phyloP scores from a whole-genome alignment of 176 grass and related monocot genomes.

The Musa troglodytarum region DNA sequence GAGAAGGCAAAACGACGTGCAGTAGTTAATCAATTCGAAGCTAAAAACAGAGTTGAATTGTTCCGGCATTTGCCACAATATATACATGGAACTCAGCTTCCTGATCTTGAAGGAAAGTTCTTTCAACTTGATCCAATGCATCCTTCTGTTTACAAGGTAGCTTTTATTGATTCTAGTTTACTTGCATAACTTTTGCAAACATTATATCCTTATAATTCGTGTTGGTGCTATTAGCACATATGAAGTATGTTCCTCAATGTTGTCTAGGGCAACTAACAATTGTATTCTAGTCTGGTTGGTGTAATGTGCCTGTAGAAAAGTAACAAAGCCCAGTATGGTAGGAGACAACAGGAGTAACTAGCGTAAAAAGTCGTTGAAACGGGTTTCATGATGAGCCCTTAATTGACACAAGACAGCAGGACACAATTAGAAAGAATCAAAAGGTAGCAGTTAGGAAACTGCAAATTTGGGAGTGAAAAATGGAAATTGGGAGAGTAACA shows the following conservation, averaged over 20 bases:
- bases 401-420: too few relatives aligned
- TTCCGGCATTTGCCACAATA: slow-evolving; percentile 74
- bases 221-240: neutral
- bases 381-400: too few relatives aligned
- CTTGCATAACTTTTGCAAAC: neutral
- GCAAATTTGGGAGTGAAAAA: too few relatives aligned
- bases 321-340: too few relatives aligned
- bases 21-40: slow-evolving; percentile 46
- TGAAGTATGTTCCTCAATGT: neutral
- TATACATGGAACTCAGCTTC: slow-evolving; percentile 58
- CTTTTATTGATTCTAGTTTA: neutral
- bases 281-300: too few relatives aligned
- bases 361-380: too few relatives aligned
- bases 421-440: too few relatives aligned
- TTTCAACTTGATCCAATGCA: slow-evolving; percentile 64
- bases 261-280: too few relatives aligned
- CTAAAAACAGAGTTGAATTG: slow-evolving; percentile 55
- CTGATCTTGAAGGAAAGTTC: slow-evolving; percentile 57
- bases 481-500: neutral
- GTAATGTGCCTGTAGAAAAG: too few relatives aligned
- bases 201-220: too few relatives aligned
- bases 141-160: slow-evolving; percentile 85
- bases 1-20: slow-evolving; percentile 52
- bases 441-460: too few relatives aligned
- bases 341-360: too few relatives aligned